phyloP scores from a whole-genome alignment of 805 yeast species.

The Candida wancherniae region DNA sequence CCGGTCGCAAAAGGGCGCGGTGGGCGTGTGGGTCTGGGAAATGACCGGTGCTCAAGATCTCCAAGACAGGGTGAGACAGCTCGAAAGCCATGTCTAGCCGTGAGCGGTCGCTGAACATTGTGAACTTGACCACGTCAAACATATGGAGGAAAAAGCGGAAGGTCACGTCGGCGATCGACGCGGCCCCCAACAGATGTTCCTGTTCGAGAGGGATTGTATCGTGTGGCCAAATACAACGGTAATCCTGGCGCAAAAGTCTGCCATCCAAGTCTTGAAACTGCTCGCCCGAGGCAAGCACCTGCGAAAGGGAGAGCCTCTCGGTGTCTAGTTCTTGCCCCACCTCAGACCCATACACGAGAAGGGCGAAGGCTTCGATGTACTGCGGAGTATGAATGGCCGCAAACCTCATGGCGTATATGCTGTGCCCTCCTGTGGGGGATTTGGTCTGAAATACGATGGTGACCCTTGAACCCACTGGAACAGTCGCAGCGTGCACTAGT shows the following conservation, averaged over 20 bases:
- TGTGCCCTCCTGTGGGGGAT: too few species aligned
- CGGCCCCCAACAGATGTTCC: background rate
- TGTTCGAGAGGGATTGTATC: slow-evolving; percentile 18
- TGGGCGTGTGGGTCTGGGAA: background rate
- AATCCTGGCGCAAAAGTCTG: slow-evolving; percentile 7
- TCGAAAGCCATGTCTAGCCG: slow-evolving; percentile 20
- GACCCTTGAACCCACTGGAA: slow-evolving; percentile 31
- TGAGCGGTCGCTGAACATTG: slow-evolving; percentile 21
- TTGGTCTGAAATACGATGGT: slow-evolving; percentile 24
- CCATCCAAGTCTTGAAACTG: slow-evolving; percentile 23
- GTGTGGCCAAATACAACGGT: slow-evolving; percentile 14
- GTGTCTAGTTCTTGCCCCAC: background rate
- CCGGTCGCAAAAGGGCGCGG: slow-evolving; percentile 9
- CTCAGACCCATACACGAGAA: slow-evolving; percentile 20
- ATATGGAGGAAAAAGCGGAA: slow-evolving; percentile 26
- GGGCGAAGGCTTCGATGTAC: slow-evolving; percentile 23
- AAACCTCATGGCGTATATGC: slow-evolving; percentile 25
- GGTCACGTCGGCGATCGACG: slow-evolving; percentile 22
- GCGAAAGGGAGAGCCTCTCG: slow-evolving; percentile 1
- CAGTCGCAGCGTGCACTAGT: slow-evolving; percentile 20
- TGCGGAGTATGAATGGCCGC: slow-evolving; percentile 27
- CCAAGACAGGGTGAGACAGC: slow-evolving; percentile 19
- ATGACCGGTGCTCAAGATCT: slow-evolving; percentile 1
- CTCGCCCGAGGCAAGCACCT: slow-evolving; percentile 14
- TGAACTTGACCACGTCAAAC: slow-evolving; percentile 24